A percentile compares a stretch with the other conserved stretches of the same genome.
Evolutionary conservation across 2,329 filamentous ascomycete species (phyloP).

Genomic region (Daldinia eschscholtzii): DNA sequence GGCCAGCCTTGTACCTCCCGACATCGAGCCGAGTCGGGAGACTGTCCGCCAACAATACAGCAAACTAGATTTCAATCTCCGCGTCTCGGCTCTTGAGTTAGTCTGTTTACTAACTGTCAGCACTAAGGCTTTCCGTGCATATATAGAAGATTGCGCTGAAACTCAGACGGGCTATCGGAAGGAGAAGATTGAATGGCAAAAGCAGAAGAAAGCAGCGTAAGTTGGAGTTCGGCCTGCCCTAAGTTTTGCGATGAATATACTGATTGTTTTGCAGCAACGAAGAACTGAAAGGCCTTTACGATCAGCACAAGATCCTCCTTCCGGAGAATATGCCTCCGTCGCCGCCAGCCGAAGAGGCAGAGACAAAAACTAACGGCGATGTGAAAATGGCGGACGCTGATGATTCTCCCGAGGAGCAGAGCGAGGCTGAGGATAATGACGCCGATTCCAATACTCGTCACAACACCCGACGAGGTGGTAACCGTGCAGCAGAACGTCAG

Average conservation of each 20-base stretch:
- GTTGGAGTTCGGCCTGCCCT: conserved; percentile 49
- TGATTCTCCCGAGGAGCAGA: conserved; percentile 69
- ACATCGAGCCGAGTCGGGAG: conserved; percentile 79
- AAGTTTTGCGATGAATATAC: conserved; percentile 28
- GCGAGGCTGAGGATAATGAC: conserved; percentile 76
- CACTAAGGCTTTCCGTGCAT: conserved; percentile 86
- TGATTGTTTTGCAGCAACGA: conserved; percentile 68
- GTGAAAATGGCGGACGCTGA: conserved; percentile 73
- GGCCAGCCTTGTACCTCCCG: conserved; percentile 81
- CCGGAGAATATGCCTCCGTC: conserved; percentile 79
- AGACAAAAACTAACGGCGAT: conserved; percentile 67
- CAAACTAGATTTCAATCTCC: conserved; percentile 83
- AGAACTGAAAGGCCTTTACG: conserved; percentile 77
- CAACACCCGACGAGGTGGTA: conserved; percentile 71
- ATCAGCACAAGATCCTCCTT: conserved; percentile 78
- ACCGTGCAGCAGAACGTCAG: conserved; percentile 78
- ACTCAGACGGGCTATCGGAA: conserved; percentile 96
- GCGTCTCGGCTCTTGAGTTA: conserved; percentile 84
- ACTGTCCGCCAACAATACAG: conserved; percentile 80
- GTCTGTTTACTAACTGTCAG: conserved; percentile 87
- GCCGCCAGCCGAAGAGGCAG: conserved; percentile 60
- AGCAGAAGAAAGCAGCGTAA: conserved; percentile 76
- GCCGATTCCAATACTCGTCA: conserved; percentile 70
- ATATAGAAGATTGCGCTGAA: conserved; percentile 91
- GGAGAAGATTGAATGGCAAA: conserved; percentile 93